Base-by-base conservation (phyloP, 108 stramenopile species). In the Ochromonas danica region DNA sequence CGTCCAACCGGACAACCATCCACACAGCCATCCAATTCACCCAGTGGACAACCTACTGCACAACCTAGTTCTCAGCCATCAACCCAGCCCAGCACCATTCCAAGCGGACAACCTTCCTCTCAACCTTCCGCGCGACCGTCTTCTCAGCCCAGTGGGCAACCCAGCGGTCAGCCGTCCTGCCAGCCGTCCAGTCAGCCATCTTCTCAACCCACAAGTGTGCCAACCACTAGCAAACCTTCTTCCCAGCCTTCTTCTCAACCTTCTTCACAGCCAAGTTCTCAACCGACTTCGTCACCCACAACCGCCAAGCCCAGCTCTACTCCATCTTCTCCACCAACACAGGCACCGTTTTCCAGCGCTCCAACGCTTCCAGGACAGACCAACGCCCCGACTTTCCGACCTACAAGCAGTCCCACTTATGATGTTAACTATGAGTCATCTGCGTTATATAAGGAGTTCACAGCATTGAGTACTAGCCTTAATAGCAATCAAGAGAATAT, bases 181-280 rank as follows among this genome's bases (percentile, higher is more conserved):
- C 51, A 57, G 51, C 51, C 51, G 10, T 57, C 51, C 51, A 57
- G 51, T 57, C 51, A 57, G 22, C 51, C 51, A 17, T 57, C 51
- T 57, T 10, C 17, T 17, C 51, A 57, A 22, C 51, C 51, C 10
- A 57, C 51, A 17, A 17, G 17, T 22, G 22, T 57, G 10, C 51
- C 51, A 57, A 57, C 51, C 17, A 57, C 51, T 17, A 57, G 51
- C 22, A 10, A 57, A 17, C 51, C 51, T 17, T 17, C 51, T 17
- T 57, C 51, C 17, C 51, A 57, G 22, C 51, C 51, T 10, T 57
- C 51, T 10, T 17, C 10, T 17, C 51, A 57, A 22, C 51, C 51
- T 22, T 57, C 51, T 57, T 57, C 51, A 10, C 51, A 57, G 22
- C 51, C 51, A 10, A 57, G 51, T 57, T 10, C 17, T 17, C 51